Evolutionary conservation across 768 basidiomycete species (phyloP).

Genomic region (Gloeostereum incarnatum): DNA sequence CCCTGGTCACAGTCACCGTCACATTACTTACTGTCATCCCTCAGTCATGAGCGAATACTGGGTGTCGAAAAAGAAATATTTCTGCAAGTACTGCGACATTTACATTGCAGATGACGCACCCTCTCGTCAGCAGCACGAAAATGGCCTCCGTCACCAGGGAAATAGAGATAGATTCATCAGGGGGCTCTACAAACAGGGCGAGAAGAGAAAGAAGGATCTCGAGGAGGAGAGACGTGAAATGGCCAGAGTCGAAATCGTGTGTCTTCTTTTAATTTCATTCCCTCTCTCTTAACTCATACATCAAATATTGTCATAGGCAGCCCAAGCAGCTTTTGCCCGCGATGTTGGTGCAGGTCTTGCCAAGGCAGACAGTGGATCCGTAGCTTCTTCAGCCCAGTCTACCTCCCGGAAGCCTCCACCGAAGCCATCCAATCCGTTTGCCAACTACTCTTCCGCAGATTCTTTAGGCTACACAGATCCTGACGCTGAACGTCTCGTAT

Average conservation of each 20-base stretch:
- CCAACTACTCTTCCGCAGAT: constrained; percentile 84
- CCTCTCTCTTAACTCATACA: not conserved
- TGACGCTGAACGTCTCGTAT: constrained; percentile 55
- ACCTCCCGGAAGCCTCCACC: constrained; percentile 28
- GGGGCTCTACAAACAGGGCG: constrained; percentile 87
- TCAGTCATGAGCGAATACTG: constrained; percentile 93
- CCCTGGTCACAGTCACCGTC: too few relatives aligned
- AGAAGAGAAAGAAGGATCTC: too few relatives aligned
- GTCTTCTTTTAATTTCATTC: constrained; percentile 8
- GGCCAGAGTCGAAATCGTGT: constrained; percentile 71
- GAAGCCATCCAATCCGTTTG: constrained; percentile 56
- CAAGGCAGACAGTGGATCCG: constrained; percentile 18
- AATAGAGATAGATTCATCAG: constrained; percentile 90
- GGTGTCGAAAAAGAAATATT: constrained; percentile 89
- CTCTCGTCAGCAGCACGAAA: constrained; percentile 87
- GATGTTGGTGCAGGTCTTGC: constrained; percentile 68
- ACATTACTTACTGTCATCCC: too few relatives aligned
- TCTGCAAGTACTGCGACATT: constrained; percentile 96
- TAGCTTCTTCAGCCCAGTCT: constrained; percentile 21
- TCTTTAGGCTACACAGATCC: constrained; percentile 77
- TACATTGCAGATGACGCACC: constrained; percentile 96
- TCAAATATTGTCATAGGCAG: constrained; percentile 39
- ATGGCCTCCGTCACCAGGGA: constrained; percentile 88
- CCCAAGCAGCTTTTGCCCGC: constrained; percentile 68
- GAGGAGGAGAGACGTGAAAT: too few relatives aligned